Conservation (phyloP, 805 yeast species). For the Pichia membranifaciens region DNA sequence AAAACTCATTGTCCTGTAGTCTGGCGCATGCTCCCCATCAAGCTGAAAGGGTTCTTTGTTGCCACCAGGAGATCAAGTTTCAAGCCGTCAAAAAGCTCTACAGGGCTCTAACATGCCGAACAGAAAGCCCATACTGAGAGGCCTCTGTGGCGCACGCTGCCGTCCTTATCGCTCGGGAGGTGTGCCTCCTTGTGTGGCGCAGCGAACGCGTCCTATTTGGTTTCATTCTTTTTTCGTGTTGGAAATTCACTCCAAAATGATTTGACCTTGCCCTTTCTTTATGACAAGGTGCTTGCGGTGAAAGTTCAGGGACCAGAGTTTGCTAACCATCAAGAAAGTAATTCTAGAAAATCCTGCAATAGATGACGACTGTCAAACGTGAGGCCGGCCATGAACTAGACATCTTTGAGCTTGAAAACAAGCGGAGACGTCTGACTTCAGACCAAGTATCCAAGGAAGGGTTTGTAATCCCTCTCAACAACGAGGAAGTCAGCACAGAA, state of each 20-base stretch:
- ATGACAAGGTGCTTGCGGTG: not conserved
- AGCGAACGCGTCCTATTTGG: conserved; percentile 1
- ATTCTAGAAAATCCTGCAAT: not conserved
- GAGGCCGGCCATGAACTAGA: conserved; percentile 2
- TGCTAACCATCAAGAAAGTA: no score
- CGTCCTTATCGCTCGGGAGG: no score
- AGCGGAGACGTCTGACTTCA: conserved; percentile 11
- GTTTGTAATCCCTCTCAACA: conserved; percentile 27
- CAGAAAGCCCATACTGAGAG: no score
- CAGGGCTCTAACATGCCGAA: no score
- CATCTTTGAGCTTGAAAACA: conserved; percentile 11
- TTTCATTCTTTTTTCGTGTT: not conserved
- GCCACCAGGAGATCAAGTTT: no score
- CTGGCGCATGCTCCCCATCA: no score
- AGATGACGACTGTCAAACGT: conserved; percentile 8
- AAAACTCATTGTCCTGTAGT: conserved; percentile 6
- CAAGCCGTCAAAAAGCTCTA: no score
- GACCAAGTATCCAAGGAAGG: conserved; percentile 21
- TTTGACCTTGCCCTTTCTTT: not conserved
- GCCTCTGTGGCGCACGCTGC: no score
- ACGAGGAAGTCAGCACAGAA: conserved; percentile 18
- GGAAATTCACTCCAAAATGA: not conserved
- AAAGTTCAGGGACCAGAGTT: not conserved
- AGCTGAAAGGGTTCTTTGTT: no score
- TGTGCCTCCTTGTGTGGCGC: not conserved